phyloP scores from a whole-genome alignment of 768 basidiomycete species.

The Boletus insuetus region DNA sequence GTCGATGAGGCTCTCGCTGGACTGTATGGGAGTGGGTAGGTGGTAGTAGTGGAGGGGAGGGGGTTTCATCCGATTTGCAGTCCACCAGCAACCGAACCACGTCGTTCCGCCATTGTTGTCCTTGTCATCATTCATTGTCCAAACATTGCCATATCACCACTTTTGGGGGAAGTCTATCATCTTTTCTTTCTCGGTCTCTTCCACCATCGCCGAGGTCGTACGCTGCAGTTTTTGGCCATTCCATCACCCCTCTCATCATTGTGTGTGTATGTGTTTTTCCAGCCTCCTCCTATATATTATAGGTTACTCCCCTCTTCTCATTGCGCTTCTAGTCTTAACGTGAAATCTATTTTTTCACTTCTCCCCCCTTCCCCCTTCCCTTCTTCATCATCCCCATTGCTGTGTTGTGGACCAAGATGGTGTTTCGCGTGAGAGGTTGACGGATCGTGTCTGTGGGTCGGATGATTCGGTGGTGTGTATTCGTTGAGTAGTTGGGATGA shows the following conservation, averaged over 20 bases:
- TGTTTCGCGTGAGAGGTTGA: conserved; percentile 11
- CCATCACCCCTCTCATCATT: conserved; percentile 2
- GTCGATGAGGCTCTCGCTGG: conserved; percentile 21
- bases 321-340: conserved; percentile 19
- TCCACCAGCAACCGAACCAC: conserved; percentile 9
- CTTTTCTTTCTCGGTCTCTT: conserved; percentile 13
- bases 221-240: conserved; percentile 13
- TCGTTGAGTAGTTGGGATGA: neutral
- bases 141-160: conserved; percentile 12
- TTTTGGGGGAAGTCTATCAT: conserved; percentile 9
- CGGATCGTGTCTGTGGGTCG: conserved; percentile 14
- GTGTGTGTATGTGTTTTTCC: conserved; percentile 25
- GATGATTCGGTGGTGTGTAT: conserved; percentile 10
- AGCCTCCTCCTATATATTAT: conserved; percentile 30
- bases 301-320: conserved; percentile 20
- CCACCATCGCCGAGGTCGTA: conserved; percentile 6
- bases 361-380: neutral
- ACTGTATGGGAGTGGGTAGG: neutral
- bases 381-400: neutral
- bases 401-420: conserved; percentile 19
- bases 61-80: conserved; percentile 13
- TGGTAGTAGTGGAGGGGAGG: neutral
- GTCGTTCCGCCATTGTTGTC: conserved; percentile 15
- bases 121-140: conserved; percentile 6
- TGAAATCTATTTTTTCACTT: conserved; percentile 10